Base-by-base conservation (phyloP, 805 yeast genomes). In the Myxozyma neotropica region DNA sequence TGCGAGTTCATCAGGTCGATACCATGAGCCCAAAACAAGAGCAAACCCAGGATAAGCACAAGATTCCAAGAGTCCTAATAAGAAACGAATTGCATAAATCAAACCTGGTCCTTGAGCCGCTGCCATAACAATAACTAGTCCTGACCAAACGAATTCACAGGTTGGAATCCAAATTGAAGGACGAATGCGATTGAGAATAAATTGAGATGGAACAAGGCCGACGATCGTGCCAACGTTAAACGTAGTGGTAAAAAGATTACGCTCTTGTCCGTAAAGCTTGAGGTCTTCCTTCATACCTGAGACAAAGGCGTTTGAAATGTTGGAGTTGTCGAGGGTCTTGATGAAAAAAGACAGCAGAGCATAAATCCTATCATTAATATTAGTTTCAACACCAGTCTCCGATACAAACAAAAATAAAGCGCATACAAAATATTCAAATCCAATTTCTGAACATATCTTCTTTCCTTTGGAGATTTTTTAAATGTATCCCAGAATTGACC, bases 281-380 rank as follows among this genome's bases (percentile, higher is more conserved):
- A 86, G 26, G 26, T 87, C 87, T 52, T 75, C 66, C 80, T 79
- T 73, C 82, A 86, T 77, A 27, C 88, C 87, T 12, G 86, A 80
- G 40, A 84, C 84, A 68, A 85, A 87, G 0, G 89, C 89, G 68
- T 85, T 83, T 58, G 79, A 79, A 55, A 82, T 74, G 69, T 85
- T 86, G 35, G 82, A 76, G 50, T 78, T 78, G 69, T 86, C 89
- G 48, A 86, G 74, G 55, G 83, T 82, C 68, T 83, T 83, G 44
- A 77, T 75, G 69, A 76, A 77, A 65, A 72, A 74, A 6, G 78
- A 72, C 38, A 69, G 50, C 56, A 75, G 71, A 17, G 69, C 66
- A 39, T 72, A 75, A 5, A 68, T 46, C 42, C 49, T 31, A 33
- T 17, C 1, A n/a, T 3, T n/a, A 33, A 7, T 10, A 29, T 33